Conservation (phyloP, 768 basidiomycete species). For the Trametes cingulata region DNA sequence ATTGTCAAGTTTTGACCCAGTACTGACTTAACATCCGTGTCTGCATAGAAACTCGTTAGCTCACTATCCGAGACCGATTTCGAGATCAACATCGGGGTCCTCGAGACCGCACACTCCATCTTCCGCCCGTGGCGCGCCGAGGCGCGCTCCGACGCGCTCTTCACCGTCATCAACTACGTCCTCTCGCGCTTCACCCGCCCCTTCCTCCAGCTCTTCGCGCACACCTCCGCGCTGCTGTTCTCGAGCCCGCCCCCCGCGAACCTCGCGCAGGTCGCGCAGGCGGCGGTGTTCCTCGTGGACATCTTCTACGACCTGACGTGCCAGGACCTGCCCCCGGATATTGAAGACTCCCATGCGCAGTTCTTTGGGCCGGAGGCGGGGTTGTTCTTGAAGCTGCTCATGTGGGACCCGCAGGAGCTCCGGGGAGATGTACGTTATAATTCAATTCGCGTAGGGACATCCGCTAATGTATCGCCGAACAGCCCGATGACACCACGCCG, state of each 20-base stretch:
- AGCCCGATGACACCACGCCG: conserved; percentile 81
- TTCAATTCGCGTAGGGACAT: neutral
- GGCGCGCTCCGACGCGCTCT: conserved; percentile 84
- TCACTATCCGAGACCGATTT: conserved; percentile 83
- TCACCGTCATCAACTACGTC: conserved; percentile 89
- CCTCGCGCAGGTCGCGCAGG: conserved; percentile 62
- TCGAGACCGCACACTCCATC: conserved; percentile 95
- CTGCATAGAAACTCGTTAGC: conserved; percentile 76
- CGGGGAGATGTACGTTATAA: conserved; percentile 62
- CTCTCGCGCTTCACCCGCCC: conserved; percentile 79
- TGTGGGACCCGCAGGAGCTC: conserved; percentile 74
- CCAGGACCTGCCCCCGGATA: conserved; percentile 91
- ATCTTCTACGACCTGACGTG: conserved; percentile 94
- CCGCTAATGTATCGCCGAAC: neutral
- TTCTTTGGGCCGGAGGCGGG: conserved; percentile 76
- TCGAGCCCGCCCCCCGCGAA: conserved; percentile 37
- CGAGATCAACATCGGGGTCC: conserved; percentile 83
- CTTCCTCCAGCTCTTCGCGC: conserved; percentile 81
- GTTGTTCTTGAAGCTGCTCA: conserved; percentile 78
- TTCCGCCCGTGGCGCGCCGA: conserved; percentile 92
- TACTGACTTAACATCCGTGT: neutral
- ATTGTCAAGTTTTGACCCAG: neutral
- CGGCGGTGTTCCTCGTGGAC: conserved; percentile 76
- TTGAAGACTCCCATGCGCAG: conserved; percentile 83
- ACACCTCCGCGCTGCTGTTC: conserved; percentile 57